Conservation (phyloP, 805 yeast genomes). For the Schizosaccharomyces octosporus region DNA sequence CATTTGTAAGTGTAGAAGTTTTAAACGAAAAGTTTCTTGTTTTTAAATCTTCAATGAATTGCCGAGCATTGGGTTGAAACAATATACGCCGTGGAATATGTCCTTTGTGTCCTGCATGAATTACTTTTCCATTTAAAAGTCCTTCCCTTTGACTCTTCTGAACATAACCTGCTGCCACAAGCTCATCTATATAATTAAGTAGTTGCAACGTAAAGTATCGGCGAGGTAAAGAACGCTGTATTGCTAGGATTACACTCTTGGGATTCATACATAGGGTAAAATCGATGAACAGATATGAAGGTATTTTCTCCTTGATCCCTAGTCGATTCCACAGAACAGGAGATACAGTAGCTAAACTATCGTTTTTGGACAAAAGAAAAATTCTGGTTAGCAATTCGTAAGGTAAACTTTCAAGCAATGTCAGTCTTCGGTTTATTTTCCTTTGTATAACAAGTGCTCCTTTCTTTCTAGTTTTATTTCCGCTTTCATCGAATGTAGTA, state of each 20-base stretch:
- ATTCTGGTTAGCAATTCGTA: not conserved
- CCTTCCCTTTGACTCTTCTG: not conserved
- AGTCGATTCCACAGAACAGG: not conserved
- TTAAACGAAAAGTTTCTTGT: not conserved
- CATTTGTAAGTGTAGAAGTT: not conserved
- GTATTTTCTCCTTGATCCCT: not conserved
- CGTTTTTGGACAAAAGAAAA: not conserved
- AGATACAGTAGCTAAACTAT: not conserved
- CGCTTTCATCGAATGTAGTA: not conserved
- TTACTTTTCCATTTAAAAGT: not conserved
- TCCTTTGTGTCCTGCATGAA: not conserved
- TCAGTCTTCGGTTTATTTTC: not conserved
- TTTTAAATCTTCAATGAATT: not conserved
- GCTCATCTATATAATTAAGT: not conserved
- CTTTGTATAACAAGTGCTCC: not conserved
- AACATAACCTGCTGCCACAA: not conserved
- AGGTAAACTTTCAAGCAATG: not conserved
- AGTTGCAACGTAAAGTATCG: not conserved
- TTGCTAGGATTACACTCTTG: not conserved
- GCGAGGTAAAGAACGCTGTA: not conserved
- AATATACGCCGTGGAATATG: not conserved
- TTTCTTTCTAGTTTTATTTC: not conserved
- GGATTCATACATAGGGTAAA: not conserved
- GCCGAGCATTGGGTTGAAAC: not conserved
- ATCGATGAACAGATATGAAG: not conserved